Conservation (phyloP, 1,284 basidiomycete genomes). For the Ganoderma sinense region DNA sequence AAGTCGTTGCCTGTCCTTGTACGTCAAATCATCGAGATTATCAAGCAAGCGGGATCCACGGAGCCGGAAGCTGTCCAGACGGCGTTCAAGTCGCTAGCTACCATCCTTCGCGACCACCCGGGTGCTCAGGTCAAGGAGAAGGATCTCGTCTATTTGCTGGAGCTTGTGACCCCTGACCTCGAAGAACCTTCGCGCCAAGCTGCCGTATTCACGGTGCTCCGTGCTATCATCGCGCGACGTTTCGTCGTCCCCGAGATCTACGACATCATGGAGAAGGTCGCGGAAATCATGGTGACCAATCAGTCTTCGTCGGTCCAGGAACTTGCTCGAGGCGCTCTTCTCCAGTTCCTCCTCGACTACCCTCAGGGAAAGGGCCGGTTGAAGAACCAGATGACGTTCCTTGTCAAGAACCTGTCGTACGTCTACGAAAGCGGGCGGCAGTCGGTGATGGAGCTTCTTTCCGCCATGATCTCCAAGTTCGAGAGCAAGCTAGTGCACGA, state of each 20-base stretch:
- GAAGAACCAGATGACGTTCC: conserved; percentile 89
- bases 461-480: conserved; percentile 89
- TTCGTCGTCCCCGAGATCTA: conserved; percentile 98
- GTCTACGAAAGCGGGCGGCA: conserved; percentile 89
- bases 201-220: conserved; percentile 88
- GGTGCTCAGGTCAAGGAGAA: conserved; percentile 86
- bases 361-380: conserved; percentile 95
- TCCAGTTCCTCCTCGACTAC: conserved; percentile 98
- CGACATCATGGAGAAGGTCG: conserved; percentile 96
- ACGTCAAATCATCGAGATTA: conserved; percentile 86
- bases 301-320: conserved; percentile 94
- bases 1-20: conserved; percentile 87
- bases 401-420: conserved; percentile 95
- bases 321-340: conserved; percentile 86
- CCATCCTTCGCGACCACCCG: conserved; percentile 87
- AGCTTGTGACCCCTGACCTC: conserved; percentile 90
- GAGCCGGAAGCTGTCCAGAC: conserved; percentile 93
- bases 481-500: conserved; percentile 79
- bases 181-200: conserved; percentile 92
- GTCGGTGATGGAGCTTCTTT: conserved; percentile 92
- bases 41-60: conserved; percentile 86
- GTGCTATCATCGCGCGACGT: conserved; percentile 91
- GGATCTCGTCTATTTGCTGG: conserved; percentile 88
- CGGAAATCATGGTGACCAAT: conserved; percentile 93
- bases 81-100: conserved; percentile 87